phyloP scores from a whole-genome alignment of 139 green algal genomes.

The Chlorella vulgaris region DNA sequence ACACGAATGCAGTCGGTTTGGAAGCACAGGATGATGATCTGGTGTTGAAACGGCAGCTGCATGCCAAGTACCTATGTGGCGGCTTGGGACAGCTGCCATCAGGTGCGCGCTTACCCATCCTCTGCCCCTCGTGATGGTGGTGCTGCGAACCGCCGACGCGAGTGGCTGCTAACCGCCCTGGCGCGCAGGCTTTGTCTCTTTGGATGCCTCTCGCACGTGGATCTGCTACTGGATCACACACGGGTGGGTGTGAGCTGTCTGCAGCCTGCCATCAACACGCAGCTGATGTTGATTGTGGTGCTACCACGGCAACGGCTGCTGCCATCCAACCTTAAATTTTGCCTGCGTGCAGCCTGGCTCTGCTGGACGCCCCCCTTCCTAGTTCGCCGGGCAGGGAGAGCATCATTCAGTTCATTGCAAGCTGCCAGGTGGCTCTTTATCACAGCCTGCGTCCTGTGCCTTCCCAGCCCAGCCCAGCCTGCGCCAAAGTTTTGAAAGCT shows the following conservation, averaged over 20 bases:
- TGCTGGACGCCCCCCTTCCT: conserved; percentile 61
- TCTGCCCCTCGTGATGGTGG: no score
- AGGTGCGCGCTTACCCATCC: conserved; percentile 1
- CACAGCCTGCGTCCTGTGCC: neutral
- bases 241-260: conserved; percentile 19
- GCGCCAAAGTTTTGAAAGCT: neutral
- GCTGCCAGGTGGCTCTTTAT: conserved; percentile 12
- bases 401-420: conserved; percentile 73
- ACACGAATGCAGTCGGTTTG: neutral
- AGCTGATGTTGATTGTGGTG: no score
- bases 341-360: conserved; percentile 54
- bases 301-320: no score
- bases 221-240: conserved; percentile 94
- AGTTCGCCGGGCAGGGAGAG: conserved; percentile 19
- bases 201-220: conserved; percentile 90
- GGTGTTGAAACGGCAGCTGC: conserved; percentile 53
- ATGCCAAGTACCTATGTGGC: conserved; percentile 66
- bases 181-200: conserved; percentile 55
- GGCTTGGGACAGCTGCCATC: conserved; percentile 60
- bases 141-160: no score
- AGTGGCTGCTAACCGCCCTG: neutral
- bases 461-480: neutral
- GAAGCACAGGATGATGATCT: conserved; percentile 42
- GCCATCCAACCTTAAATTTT: no score
- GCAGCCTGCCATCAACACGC: neutral